Percentiles rank a stretch among this genome's conserved stretches.
Conservation (phyloP, 2,329 filamentous ascomycete species). For the Fusarium newnesense region DNA sequence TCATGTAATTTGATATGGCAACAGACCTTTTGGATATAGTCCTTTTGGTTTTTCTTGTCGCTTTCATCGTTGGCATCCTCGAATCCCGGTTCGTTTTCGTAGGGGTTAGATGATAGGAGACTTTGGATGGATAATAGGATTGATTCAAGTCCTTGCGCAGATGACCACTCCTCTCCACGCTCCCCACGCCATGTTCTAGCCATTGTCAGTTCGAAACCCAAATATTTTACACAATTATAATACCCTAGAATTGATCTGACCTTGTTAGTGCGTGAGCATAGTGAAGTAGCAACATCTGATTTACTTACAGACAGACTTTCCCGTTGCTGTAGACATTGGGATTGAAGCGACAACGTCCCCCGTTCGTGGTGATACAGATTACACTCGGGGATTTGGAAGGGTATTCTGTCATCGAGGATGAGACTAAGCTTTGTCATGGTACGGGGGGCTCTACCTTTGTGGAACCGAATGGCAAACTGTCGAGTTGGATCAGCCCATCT, state of each 20-base stretch:
- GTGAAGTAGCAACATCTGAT: too few species aligned
- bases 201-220: constrained; percentile 22
- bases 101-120: constrained; percentile 92
- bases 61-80: constrained; percentile 75
- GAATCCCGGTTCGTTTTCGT: constrained; percentile 95
- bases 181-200: constrained; percentile 93
- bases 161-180: constrained; percentile 93
- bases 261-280: constrained; percentile 27
- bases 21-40: constrained; percentile 81
- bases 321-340: constrained; percentile 94
- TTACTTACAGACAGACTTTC: constrained; percentile 87
- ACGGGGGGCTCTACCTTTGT: constrained; percentile 65
- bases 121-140: constrained; percentile 96
- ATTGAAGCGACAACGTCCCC: constrained; percentile 90
- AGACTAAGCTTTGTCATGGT: constrained; percentile 15
- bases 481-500: not conserved
- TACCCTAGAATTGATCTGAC: constrained; percentile 88
- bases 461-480: constrained; percentile 81
- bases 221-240: not conserved
- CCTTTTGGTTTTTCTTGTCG: constrained; percentile 78
- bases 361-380: constrained; percentile 84
- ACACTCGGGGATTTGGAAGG: constrained; percentile 73
- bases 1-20: not conserved
- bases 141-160: constrained; percentile 93
- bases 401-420: constrained; percentile 71